Percentiles rank a stretch among this genome's conserved stretches.
Evolutionary conservation across 2,329 filamentous ascomycete species (phyloP).

Genomic region (Fusarium subglutinans): DNA sequence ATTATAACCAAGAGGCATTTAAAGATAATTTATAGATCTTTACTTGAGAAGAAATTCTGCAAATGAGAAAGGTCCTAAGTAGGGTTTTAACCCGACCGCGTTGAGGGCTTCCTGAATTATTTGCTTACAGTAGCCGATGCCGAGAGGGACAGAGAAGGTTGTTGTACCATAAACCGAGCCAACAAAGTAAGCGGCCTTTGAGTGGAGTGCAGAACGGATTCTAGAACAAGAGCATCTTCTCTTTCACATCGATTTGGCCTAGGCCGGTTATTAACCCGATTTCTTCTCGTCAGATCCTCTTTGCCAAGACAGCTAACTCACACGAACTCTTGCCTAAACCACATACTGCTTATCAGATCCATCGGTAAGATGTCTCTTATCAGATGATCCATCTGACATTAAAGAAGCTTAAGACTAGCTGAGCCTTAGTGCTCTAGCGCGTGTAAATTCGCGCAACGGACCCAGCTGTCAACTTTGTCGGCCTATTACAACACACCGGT

Average conservation of each 20-base stretch:
- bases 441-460: not conserved
- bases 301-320: rapidly evolving
- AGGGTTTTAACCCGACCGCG: rapidly evolving
- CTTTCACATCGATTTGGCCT: not conserved
- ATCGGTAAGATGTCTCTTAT: not conserved
- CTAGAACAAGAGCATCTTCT: rapidly evolving
- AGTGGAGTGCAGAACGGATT: not conserved
- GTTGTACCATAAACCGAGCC: rapidly evolving
- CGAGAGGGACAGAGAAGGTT: rapidly evolving
- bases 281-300: not conserved
- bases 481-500: rapidly evolving
- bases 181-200: rapidly evolving
- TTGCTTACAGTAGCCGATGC: rapidly evolving
- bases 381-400: not conserved
- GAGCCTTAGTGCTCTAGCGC: not conserved
- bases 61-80: no score
- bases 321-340: not conserved
- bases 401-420: not conserved
- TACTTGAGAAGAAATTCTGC: no score
- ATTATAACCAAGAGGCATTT: rapidly evolving
- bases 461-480: not conserved
- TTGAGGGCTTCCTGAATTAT: rapidly evolving
- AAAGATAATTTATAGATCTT: no score
- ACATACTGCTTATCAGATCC: not conserved
- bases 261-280: not conserved